phyloP scores from a whole-genome alignment of 805 yeast species.

The Sporopachydermia lactativora region DNA sequence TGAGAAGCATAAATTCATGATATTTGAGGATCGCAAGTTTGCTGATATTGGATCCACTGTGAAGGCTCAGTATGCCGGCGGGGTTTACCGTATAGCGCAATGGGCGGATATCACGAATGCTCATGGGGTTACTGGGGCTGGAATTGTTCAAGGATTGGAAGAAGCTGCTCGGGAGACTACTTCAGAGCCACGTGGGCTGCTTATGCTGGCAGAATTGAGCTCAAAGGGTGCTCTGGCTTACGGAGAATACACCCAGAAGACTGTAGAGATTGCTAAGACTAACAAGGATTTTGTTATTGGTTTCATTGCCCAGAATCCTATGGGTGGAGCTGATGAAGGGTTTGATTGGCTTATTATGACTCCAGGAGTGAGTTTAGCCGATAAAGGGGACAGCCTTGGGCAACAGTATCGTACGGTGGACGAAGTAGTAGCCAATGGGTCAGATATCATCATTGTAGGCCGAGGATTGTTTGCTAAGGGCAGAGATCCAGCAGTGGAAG shows the following conservation, averaged over 20 bases:
- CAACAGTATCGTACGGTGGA: slow-evolving; percentile 93
- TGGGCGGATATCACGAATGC: slow-evolving; percentile 99
- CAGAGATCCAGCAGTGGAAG: slow-evolving; percentile 80
- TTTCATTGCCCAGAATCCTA: slow-evolving; percentile 82
- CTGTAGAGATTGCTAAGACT: slow-evolving; percentile 79
- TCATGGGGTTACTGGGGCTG: slow-evolving; percentile 93
- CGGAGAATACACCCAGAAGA: slow-evolving; percentile 78
- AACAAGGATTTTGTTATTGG: slow-evolving; percentile 91
- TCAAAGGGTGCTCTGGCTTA: slow-evolving; percentile 88
- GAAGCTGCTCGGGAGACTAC: slow-evolving; percentile 61
- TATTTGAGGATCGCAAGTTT: slow-evolving; percentile 94
- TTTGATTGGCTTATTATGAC: slow-evolving; percentile 96
- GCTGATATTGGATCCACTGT: slow-evolving; percentile 99
- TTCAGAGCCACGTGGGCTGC: slow-evolving; percentile 64
- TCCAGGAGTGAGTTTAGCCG: slow-evolving; percentile 97
- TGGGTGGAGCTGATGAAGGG: slow-evolving; percentile 74
- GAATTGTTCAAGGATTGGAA: slow-evolving; percentile 78
- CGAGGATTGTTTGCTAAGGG: slow-evolving; percentile 93
- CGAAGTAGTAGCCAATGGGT: slow-evolving; percentile 72
- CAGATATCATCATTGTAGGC: slow-evolving; percentile 96
- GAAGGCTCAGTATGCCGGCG: slow-evolving; percentile 83
- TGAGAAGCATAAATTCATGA: slow-evolving; percentile 71
- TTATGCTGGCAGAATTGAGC: slow-evolving; percentile 92
- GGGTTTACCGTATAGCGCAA: slow-evolving; percentile 73
- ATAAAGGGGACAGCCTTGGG: slow-evolving; percentile 89